Evolutionary conservation across 83 land plant genomes (phyloP).

Genomic region (Isoetes engelmannii): DNA sequence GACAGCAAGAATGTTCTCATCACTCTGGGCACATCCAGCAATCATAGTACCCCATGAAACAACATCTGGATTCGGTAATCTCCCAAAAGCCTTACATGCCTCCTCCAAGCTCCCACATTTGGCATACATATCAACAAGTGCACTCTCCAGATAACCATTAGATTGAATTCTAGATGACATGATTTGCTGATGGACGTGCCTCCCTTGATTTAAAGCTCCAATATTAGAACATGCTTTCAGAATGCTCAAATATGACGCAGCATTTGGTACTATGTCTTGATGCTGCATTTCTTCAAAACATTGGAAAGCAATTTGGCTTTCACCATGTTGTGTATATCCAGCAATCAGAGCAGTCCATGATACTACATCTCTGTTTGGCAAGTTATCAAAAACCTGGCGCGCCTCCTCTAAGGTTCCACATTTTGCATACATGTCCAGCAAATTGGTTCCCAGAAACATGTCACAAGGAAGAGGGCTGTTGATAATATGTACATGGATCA

Average conservation of each 20-base stretch:
- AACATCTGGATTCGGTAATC: neutral
- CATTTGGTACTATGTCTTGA: slow-evolving; percentile 15
- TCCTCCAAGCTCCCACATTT: slow-evolving; percentile 13
- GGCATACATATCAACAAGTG: slow-evolving; percentile 9
- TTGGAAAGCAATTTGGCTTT: neutral
- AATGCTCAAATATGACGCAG: neutral
- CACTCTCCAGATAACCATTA: neutral
- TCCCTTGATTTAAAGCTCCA: neutral
- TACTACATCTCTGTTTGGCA: slow-evolving; percentile 35
- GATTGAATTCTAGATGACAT: neutral
- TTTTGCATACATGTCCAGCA: slow-evolving; percentile 3
- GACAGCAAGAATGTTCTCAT: neutral
- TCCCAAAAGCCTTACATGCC: neutral
- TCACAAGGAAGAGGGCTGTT: slow-evolving; percentile 25
- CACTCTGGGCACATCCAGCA: slow-evolving; percentile 11
- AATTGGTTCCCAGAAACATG: slow-evolving; percentile 33
- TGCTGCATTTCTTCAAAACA: slow-evolving; percentile 6
- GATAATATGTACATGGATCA: slow-evolving; percentile 32
- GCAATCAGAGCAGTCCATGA: slow-evolving; percentile 22
- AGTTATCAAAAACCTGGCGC: neutral
- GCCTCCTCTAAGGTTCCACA: too few species aligned
- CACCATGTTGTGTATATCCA: slow-evolving; percentile 10
- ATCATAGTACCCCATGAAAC: slow-evolving; percentile 19
- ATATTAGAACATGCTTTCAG: slow-evolving; percentile 9
- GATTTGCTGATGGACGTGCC: slow-evolving; percentile 8